Conservation (phyloP, 176 grass and related monocot genomes). For the Triticum timopheevii region DNA sequence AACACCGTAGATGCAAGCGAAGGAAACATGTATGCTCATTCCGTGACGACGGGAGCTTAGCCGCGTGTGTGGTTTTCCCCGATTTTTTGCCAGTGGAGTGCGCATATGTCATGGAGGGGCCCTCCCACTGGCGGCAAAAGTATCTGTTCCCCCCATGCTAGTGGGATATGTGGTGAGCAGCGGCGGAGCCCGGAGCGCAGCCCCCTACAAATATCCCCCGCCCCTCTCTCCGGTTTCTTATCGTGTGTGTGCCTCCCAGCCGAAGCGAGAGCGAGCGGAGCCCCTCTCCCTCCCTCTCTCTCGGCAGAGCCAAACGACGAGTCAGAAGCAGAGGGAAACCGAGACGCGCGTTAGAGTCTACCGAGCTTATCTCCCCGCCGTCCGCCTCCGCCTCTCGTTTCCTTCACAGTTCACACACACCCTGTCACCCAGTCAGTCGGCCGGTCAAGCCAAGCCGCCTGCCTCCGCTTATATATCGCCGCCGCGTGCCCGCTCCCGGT, state of each 20-base stretch:
- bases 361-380: conserved; percentile 32
- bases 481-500: conserved; percentile 2
- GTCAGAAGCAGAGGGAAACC: not conserved
- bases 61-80: not conserved
- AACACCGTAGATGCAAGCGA: not conserved
- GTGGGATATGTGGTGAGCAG: conserved; percentile 23
- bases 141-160: conserved; percentile 45
- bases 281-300: too few species aligned
- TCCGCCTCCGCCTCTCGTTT: not conserved
- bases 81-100: conserved; percentile 8
- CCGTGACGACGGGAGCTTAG: too few species aligned
- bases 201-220: conserved; percentile 62
- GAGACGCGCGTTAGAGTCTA: conserved; percentile 19
- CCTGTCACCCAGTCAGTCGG: not conserved
- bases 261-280: not conserved
- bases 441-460: not conserved
- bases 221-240: conserved; percentile 22
- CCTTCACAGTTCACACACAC: not conserved
- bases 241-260: conserved; percentile 20
- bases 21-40: not conserved
- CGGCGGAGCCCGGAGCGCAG: not conserved
- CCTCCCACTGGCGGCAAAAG: conserved; percentile 25
- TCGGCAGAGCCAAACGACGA: not conserved
- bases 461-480: conserved; percentile 6
- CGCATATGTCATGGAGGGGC: conserved; percentile 50